Evolutionary conservation across 805 yeast species (phyloP).

Genomic region (Schizosaccharomyces cryophilus): DNA sequence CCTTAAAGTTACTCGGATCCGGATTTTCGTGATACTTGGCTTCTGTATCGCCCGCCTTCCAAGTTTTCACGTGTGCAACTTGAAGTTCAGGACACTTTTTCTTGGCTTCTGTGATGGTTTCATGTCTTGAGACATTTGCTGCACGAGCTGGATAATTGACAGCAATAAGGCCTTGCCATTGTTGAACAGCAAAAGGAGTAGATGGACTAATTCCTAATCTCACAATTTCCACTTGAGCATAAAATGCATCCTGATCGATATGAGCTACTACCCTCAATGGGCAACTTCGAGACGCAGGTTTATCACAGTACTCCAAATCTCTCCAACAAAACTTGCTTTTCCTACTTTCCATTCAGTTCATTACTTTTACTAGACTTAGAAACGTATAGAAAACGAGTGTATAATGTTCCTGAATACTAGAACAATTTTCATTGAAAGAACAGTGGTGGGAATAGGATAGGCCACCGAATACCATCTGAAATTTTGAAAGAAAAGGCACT

Average conservation of each 20-base stretch:
- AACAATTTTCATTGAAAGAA: too few relatives aligned
- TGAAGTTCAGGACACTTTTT: constrained; percentile 53
- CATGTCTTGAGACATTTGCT: constrained; percentile 62
- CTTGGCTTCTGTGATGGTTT: constrained; percentile 38
- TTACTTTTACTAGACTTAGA: not conserved
- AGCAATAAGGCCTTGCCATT: constrained; percentile 78
- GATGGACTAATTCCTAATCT: constrained; percentile 36
- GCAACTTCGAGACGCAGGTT: not conserved
- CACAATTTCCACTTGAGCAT: constrained; percentile 71
- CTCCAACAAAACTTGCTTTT: not conserved
- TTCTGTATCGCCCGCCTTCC: constrained; percentile 56
- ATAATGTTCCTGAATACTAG: too few relatives aligned
- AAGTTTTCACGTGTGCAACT: constrained; percentile 82
- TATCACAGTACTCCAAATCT: not conserved
- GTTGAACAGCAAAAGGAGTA: constrained; percentile 82
- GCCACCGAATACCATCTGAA: too few relatives aligned
- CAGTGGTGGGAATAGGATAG: too few relatives aligned
- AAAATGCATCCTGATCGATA: constrained; percentile 82
- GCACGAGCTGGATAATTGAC: constrained; percentile 60
- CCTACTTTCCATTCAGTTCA: not conserved
- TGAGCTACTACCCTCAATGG: constrained; percentile 58
- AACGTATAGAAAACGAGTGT: too few relatives aligned
- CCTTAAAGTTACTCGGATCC: constrained; percentile 43
- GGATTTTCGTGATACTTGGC: constrained; percentile 60
- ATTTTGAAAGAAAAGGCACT: too few relatives aligned